Base-by-base conservation (phyloP, 768 basidiomycete species). In the Leucosporidium scottii region DNA sequence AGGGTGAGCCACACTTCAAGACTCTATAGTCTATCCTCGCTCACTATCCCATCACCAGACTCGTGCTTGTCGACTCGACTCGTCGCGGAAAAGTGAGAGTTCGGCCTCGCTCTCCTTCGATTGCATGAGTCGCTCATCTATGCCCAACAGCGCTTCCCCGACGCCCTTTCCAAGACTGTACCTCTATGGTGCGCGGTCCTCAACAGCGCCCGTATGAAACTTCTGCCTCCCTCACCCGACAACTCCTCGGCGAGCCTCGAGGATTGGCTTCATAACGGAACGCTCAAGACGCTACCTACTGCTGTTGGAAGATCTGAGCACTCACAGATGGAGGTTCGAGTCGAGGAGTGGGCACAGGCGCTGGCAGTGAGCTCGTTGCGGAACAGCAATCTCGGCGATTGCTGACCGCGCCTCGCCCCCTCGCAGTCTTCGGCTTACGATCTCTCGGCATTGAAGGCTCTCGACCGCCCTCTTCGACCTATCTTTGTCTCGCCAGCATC, bases 161-260 rank as follows among this genome's bases (percentile, higher is more conserved):
- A 98, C 71, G 91, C 93, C 0, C 82, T 97, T 2, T 89, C 89
- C 2, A 98, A 94, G 76, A 94, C 93, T 0, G 82, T 97, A 1
- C 93, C 93, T 0, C 88, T 93, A 60, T 98, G 94, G 94, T 94
- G 93, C 76, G 82, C 89, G 13, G 89, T 92, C 7, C 81, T 94
- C 69, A 97, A 94, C 75, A 60, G 87, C 69, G 71, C 67, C 2
- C 71, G 71, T 5, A 8, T 27, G 12, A 47, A 28, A 20, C 65
- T 72, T 13, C 49, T 72, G 7, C 51, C 62, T 56, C 67, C 67
- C 23, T 8, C 25, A 0, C 21, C 49, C 4, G 62, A 56, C 2
- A 72, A 72, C 36, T 69, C 71, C 55, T 21, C 20, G 55, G 71
- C 65, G 0, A 86, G 91, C 3, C 85, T 87, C 0, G 83, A 83